phyloP scores from a whole-genome alignment of 129 eudicot species.

The Apium graveolens region DNA sequence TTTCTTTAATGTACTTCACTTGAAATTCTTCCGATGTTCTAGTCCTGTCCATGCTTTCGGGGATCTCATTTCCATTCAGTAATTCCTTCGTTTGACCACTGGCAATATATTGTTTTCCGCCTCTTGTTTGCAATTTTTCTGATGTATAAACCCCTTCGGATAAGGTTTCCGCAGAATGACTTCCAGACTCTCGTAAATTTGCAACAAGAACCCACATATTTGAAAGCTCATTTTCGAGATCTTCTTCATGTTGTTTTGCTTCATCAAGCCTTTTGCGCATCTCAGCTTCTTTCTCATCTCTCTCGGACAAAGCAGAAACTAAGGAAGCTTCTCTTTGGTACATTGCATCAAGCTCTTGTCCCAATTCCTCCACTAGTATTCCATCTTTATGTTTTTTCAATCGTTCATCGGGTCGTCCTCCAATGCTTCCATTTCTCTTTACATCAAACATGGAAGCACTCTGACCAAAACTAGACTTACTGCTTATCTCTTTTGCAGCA shows the following conservation, averaged over 20 bases:
- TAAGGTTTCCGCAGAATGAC: conserved; percentile 13
- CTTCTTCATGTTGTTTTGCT: conserved; percentile 56
- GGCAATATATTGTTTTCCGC: conserved; percentile 15
- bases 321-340: conserved; percentile 74
- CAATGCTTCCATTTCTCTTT: conserved; percentile 17
- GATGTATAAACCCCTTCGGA: conserved; percentile 13
- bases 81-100: conserved; percentile 15
- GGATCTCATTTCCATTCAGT: conserved; percentile 16
- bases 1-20: conserved; percentile 31
- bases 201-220: conserved; percentile 66
- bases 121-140: conserved; percentile 10
- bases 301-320: conserved; percentile 67
- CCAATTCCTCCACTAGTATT: conserved; percentile 40
- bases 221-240: conserved; percentile 70
- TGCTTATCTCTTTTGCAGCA: conserved; percentile 29
- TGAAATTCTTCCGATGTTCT: conserved; percentile 33
- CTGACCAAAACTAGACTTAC: conserved; percentile 24
- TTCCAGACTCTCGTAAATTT: conserved; percentile 32
- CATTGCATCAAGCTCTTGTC: conserved; percentile 53
- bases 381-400: conserved; percentile 35
- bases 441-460: conserved; percentile 13
- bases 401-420: conserved; percentile 17
- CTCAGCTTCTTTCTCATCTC: conserved; percentile 65
- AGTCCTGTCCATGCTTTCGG: conserved; percentile 17
- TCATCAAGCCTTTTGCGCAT: conserved; percentile 50